Percentiles rank a stretch among this genome's conserved stretches.
Conservation (phyloP, 371 early-diverging fungal species). For the Apophysomyces sp. region DNA sequence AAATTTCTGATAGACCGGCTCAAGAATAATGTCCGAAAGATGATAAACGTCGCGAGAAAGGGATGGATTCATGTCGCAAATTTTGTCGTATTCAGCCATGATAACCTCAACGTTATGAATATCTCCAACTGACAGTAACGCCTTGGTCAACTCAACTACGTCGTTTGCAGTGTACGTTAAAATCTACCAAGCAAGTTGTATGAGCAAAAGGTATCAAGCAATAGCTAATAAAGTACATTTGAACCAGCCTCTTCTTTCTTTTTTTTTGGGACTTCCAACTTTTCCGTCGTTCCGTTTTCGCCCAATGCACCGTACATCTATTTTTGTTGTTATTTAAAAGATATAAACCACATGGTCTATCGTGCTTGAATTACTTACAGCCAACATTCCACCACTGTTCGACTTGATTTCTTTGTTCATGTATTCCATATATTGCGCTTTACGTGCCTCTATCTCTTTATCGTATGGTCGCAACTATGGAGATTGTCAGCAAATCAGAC, state of each 20-base stretch:
- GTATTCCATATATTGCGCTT: conserved; percentile 44
- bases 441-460: conserved; percentile 50
- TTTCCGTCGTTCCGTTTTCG: conserved; percentile 41
- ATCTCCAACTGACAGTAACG: conserved; percentile 70
- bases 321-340: not conserved
- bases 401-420: conserved; percentile 51
- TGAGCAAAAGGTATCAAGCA: not conserved
- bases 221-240: not conserved
- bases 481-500: not conserved
- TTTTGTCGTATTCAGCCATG: conserved; percentile 53
- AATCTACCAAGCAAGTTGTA: not conserved
- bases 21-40: conserved; percentile 54
- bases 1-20: conserved; percentile 49
- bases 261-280: conserved; percentile 14
- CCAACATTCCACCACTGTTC: conserved; percentile 36
- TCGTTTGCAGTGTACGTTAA: conserved; percentile 44
- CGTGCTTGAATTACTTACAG: conserved; percentile 10
- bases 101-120: conserved; percentile 53
- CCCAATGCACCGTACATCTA: conserved; percentile 43
- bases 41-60: conserved; percentile 65
- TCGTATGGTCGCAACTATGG: conserved; percentile 58
- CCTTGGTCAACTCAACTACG: conserved; percentile 60
- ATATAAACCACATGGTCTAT: not conserved
- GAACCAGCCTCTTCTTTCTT: not conserved
- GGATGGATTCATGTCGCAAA: conserved; percentile 61